Percentiles rank a stretch among this genome's conserved stretches.
These are phyloP conservation scores for Carex scoparia DNA, from an alignment of 176 grass and related monocot genomes.

Conservation along the genomic window DNA sequence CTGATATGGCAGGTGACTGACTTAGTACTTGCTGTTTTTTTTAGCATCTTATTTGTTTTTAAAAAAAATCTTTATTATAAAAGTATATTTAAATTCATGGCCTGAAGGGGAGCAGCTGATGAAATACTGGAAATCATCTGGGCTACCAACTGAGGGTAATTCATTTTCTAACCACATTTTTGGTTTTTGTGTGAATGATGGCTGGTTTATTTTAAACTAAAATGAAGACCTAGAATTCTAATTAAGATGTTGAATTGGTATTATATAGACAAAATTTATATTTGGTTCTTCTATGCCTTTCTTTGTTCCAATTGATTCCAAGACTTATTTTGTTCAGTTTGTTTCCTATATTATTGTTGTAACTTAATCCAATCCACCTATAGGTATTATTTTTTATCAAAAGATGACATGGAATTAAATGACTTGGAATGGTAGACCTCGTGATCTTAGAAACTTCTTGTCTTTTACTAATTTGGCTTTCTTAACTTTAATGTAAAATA, in stretches of 20 bases:
- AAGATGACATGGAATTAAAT: background rate
- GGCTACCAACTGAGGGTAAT: slow-evolving; percentile 65
- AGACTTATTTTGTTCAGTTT: slow-evolving; percentile 1
- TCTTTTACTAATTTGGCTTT: background rate
- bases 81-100: slow-evolving; percentile 22
- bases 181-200: background rate
- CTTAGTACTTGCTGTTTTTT: background rate
- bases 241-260: background rate
- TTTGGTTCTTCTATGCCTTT: background rate
- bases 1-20: slow-evolving; percentile 77
- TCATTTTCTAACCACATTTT: background rate
- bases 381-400: background rate
- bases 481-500: background rate
- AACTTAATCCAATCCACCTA: background rate
- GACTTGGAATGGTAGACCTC: background rate
- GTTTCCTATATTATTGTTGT: background rate
- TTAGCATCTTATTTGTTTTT: slow-evolving; percentile 2
- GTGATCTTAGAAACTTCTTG: background rate
- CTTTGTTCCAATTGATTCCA: background rate
- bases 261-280: background rate
- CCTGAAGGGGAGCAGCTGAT: slow-evolving; percentile 66
- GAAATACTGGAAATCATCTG: slow-evolving; percentile 65
- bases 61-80: slow-evolving; percentile 18
- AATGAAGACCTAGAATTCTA: background rate
- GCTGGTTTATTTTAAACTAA: background rate